Conservation (phyloP, 2,329 filamentous ascomycete species). For the Diaporthe longicolla region DNA sequence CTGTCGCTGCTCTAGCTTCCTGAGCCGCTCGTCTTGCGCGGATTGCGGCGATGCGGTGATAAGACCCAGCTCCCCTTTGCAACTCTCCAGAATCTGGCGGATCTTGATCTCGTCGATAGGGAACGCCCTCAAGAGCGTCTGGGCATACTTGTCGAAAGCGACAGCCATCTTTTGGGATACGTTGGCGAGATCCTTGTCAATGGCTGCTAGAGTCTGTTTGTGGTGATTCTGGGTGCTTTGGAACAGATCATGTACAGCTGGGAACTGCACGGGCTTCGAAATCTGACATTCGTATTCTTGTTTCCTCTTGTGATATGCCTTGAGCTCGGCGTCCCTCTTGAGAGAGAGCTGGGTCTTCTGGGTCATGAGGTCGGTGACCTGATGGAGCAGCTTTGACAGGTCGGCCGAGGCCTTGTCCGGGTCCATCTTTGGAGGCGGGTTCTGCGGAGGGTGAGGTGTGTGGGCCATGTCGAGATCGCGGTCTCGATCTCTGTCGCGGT, state of each 20-base stretch:
- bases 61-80: conserved; percentile 16
- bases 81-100: conserved; percentile 33
- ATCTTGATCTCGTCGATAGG: conserved; percentile 37
- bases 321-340: conserved; percentile 35
- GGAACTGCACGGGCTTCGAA: conserved; percentile 21
- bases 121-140: conserved; percentile 20
- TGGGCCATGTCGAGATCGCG: conserved; percentile 9
- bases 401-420: conserved; percentile 34
- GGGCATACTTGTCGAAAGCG: background rate
- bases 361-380: conserved; percentile 19
- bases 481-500: conserved; percentile 28
- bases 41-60: background rate
- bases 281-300: conserved; percentile 29
- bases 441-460: background rate
- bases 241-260: conserved; percentile 27
- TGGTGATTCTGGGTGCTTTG: conserved; percentile 21
- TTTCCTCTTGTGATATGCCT: conserved; percentile 29
- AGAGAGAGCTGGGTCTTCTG: conserved; percentile 27
- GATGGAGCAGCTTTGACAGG: conserved; percentile 27
- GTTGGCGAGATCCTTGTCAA: conserved; percentile 32
- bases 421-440: conserved; percentile 22
- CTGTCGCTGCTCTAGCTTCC: conserved; percentile 34
- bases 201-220: conserved; percentile 13
- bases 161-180: background rate
- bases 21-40: conserved; percentile 11